phyloP scores from a whole-genome alignment of 2,329 filamentous ascomycete genomes.

The Tolypocladium tropicale region DNA sequence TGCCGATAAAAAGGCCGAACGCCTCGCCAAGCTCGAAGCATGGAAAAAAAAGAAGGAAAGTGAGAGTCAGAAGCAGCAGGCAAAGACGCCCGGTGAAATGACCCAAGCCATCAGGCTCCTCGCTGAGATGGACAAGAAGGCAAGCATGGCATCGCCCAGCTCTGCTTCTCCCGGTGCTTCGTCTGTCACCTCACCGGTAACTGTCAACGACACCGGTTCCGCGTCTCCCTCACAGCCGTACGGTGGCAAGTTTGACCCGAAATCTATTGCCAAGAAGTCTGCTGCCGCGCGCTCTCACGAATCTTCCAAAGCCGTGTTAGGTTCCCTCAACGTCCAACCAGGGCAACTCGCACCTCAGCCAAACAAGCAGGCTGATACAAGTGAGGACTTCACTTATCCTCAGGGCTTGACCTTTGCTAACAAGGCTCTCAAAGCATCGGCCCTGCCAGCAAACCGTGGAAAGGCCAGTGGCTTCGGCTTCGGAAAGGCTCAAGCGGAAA shows the following conservation, averaged over 20 bases:
- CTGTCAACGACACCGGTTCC: constrained; percentile 29
- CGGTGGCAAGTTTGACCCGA: constrained; percentile 76
- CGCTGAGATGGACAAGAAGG: constrained; percentile 64
- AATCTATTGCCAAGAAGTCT: constrained; percentile 73
- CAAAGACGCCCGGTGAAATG: constrained; percentile 38
- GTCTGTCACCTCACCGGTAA: constrained; percentile 39
- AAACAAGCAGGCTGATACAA: constrained; percentile 22
- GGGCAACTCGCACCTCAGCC: constrained; percentile 18
- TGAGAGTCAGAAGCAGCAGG: constrained; percentile 61
- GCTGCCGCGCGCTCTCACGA: constrained; percentile 48
- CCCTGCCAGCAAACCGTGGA: constrained; percentile 55
- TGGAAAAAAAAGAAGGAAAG: constrained; percentile 88
- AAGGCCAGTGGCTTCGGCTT: constrained; percentile 83
- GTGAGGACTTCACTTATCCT: constrained; percentile 17
- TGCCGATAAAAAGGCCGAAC: constrained; percentile 65
- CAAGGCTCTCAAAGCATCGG: constrained; percentile 28
- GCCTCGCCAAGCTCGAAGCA: constrained; percentile 71
- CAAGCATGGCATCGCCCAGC: constrained; percentile 33
- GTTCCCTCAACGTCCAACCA: constrained; percentile 31
- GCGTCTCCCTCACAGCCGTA: constrained; percentile 49
- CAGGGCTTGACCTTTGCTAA: constrained; percentile 11
- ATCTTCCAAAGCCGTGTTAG: constrained; percentile 38
- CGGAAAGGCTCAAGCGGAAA: constrained; percentile 53
- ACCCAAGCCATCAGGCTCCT: constrained; percentile 57
- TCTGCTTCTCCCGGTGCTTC: constrained; percentile 40